phyloP scores from a whole-genome alignment of 345 rosid genomes.

The Linum tenue region DNA sequence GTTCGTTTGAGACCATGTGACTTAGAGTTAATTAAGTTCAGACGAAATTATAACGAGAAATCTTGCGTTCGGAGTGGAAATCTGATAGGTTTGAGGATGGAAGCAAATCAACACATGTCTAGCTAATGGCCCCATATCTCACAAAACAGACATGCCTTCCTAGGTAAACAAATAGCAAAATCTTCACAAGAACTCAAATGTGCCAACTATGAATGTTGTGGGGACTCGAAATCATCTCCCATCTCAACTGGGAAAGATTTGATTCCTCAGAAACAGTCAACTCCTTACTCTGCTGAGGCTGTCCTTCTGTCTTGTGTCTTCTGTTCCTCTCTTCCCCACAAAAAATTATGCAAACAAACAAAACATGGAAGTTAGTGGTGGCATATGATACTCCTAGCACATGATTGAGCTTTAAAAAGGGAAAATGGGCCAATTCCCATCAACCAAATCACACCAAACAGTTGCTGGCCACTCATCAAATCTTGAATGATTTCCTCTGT shows the following conservation, averaged over 20 bases:
- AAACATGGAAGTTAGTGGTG: slow-evolving; percentile 3
- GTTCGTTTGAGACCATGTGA: neutral
- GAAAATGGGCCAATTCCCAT: neutral
- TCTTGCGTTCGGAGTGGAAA: too few species aligned
- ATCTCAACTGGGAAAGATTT: slow-evolving; percentile 14
- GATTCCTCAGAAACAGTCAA: slow-evolving; percentile 12
- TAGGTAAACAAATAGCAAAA: neutral
- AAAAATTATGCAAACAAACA: neutral
- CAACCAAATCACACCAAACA: neutral
- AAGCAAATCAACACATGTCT: too few species aligned
- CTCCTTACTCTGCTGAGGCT: slow-evolving; percentile 12
- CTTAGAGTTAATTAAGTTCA: neutral
- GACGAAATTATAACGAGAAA: too few species aligned
- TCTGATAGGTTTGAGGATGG: too few species aligned
- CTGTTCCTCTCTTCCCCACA: neutral
- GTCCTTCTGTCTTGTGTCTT: slow-evolving; percentile 13
- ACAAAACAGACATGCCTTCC: neutral
- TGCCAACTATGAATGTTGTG: neutral
- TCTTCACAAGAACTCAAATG: neutral
- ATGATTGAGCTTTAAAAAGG: neutral
- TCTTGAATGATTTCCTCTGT: neutral
- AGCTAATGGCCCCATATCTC: too few species aligned
- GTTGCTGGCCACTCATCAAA: neutral
- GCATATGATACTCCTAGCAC: neutral
- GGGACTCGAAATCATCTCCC: neutral